These are phyloP conservation scores for Priceomyces fermenticarens DNA, from an alignment of 805 yeast species.

Conservation along the genomic window DNA sequence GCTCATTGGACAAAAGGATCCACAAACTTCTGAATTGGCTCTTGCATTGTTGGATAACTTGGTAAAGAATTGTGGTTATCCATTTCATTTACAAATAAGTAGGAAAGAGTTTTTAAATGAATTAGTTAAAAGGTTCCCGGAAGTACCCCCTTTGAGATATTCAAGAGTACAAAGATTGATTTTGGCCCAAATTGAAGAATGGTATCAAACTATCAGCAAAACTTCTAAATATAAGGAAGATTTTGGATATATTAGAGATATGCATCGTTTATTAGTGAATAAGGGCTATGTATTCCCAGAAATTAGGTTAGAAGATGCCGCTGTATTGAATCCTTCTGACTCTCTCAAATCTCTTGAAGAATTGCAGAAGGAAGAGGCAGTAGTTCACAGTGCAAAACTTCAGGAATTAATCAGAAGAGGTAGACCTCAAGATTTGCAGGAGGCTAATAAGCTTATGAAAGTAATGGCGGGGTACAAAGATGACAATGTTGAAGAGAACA, in stretches of 20 bases:
- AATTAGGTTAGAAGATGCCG: constrained; percentile 83
- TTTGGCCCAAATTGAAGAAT: constrained; percentile 89
- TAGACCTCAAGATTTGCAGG: constrained; percentile 89
- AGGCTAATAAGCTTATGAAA: constrained; percentile 95
- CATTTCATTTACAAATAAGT: constrained; percentile 91
- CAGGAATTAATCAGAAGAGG: constrained; percentile 96
- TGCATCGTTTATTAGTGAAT: constrained; percentile 85
- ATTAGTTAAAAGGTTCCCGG: constrained; percentile 90
- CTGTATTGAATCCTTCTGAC: constrained; percentile 88
- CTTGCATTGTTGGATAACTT: constrained; percentile 79
- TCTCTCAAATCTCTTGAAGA: constrained; percentile 85
- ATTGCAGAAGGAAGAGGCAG: constrained; percentile 84
- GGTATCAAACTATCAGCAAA: constrained; percentile 93
- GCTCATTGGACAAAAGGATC: constrained; percentile 75
- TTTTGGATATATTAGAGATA: constrained; percentile 86
- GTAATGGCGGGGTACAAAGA: constrained; percentile 97
- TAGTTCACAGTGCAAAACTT: constrained; percentile 90
- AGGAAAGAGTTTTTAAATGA: constrained; percentile 93
- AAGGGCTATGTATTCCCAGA: constrained; percentile 96
- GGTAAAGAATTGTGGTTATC: constrained; percentile 97
- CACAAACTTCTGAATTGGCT: constrained; percentile 83
- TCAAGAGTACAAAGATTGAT: constrained; percentile 80
- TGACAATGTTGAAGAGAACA: constrained; percentile 70
- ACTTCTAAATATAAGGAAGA: constrained; percentile 90
- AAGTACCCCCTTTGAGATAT: constrained; percentile 85